Conservation (phyloP, 495 filamentous ascomycete species). For the Acidomyces sp. region DNA sequence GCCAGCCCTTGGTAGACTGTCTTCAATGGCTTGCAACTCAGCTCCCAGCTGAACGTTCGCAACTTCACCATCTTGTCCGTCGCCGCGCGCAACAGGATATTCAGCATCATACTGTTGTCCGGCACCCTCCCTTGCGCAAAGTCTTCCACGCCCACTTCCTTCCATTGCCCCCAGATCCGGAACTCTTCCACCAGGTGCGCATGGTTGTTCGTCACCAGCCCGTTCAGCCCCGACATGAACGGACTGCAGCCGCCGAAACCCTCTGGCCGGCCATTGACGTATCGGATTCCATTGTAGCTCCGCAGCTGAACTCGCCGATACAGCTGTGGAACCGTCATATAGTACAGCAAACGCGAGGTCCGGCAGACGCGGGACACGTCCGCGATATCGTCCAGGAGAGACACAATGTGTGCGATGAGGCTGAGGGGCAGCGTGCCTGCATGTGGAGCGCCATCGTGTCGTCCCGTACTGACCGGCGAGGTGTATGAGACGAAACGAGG, state of each 20-base stretch:
- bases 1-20: conserved; percentile 44
- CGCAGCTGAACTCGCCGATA: conserved; percentile 44
- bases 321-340: conserved; percentile 50
- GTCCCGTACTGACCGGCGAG: conserved; percentile 10
- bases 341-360: conserved; percentile 50
- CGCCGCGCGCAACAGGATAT: conserved; percentile 44
- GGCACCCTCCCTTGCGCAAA: conserved; percentile 46
- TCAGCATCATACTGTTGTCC: conserved; percentile 52
- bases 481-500: conserved; percentile 14
- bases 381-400: conserved; percentile 41
- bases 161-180: conserved; percentile 44
- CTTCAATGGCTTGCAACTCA: conserved; percentile 49
- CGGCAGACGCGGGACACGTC: conserved; percentile 46
- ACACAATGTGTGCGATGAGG: conserved; percentile 43
- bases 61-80: conserved; percentile 46
- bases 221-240: conserved; percentile 50
- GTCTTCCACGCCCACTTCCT: conserved; percentile 44
- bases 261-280: conserved; percentile 44
- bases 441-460: not conserved
- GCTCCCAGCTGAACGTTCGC: conserved; percentile 46
- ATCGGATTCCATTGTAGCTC: conserved; percentile 49
- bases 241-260: conserved; percentile 49
- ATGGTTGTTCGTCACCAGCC: conserved; percentile 42
- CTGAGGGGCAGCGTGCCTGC: conserved; percentile 39
- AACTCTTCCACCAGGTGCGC: conserved; percentile 41